phyloP scores from a whole-genome alignment of 2,329 filamentous ascomycete species.

The Metarhizium anisopliae region DNA sequence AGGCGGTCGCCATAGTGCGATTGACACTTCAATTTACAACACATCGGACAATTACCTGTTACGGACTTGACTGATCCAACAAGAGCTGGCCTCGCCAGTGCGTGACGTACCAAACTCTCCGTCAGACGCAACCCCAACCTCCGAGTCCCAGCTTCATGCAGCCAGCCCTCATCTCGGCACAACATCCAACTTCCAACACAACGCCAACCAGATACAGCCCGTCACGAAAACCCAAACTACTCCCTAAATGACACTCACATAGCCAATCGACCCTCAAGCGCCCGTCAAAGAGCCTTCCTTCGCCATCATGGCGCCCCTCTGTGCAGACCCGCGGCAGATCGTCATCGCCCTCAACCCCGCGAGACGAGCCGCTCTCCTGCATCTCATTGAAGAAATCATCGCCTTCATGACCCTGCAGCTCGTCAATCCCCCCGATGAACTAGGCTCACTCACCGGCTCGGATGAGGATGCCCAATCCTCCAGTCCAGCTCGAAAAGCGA shows the following conservation, averaged over 20 bases:
- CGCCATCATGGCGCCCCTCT: conserved; percentile 41
- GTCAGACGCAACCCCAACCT: too few species aligned
- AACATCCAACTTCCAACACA: too few species aligned
- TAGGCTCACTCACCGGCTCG: conserved; percentile 19
- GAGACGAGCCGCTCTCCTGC: conserved; percentile 40
- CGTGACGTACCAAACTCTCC: too few species aligned
- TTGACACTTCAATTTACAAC: too few species aligned
- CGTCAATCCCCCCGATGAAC: conserved; percentile 25
- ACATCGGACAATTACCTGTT: too few species aligned
- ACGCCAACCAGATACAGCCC: too few species aligned
- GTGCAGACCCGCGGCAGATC: conserved; percentile 44
- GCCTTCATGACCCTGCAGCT: conserved; percentile 45
- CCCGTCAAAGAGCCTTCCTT: not conserved
- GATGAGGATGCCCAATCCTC: conserved; percentile 6
- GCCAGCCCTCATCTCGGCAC: too few species aligned
- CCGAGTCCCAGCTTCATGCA: too few species aligned
- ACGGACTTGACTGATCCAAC: too few species aligned
- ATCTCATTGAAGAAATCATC: conserved; percentile 42
- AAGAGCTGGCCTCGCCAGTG: too few species aligned
- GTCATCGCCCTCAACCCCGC: conserved; percentile 45
- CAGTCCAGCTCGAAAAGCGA: conserved; percentile 4
- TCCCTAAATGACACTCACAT: not conserved
- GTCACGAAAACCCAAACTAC: too few species aligned
- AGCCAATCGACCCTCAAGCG: not conserved
- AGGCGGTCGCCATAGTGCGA: too few species aligned